Base-by-base conservation (phyloP, 2,329 filamentous ascomycete species). In the Calonectria ilicicola region DNA sequence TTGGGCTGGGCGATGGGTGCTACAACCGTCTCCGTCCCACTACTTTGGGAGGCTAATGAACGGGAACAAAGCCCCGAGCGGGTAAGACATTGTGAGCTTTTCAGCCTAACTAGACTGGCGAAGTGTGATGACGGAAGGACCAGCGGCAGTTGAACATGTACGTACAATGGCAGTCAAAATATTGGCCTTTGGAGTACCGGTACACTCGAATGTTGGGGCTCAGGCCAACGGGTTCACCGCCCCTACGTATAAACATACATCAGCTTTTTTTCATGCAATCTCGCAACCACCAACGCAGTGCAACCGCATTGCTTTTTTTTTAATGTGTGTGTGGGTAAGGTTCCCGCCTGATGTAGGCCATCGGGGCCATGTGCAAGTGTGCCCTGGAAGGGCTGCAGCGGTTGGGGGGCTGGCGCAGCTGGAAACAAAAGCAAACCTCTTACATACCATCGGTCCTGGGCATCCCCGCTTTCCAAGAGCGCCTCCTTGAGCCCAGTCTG, bases 201-300 rank as follows among this genome's bases (percentile, higher is more conserved):
- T 98, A 98, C 35, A 98, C 91, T 40, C 96, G 89, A 68, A 98
- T 97, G 76, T 97, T 97, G 10, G 94, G 91, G 83, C 95, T 98
- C 72, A 98, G 85, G 0, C 95, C 95, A n/a, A 97, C 85, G 0
- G 94, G 91, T 63, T 95, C 89, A 32, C 95, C 95, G 70, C 94
- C 95, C 94, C 95, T 98, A 14, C 10, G 32, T 12, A 58, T 87
- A 80, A 67, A 67, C 46, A 21, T 42, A 9, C 62, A 78, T 75
- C 67, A 75, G 65, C 58, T 26, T 35, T 35, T 35, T 35, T 35
- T 14, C 32, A 10, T 40, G 58, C 29, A 72, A 56, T 65, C 67
- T 70, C 51, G 64, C n/a, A 44, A 27, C 58, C 32, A 42, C 27
- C 17, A 67, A 21, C n/a, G 46, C 53, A 68, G 44, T 65, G 62